These are phyloP conservation scores for Akanthomyces lecanii DNA, from an alignment of 2,329 filamentous ascomycete species.

Conservation along the genomic window DNA sequence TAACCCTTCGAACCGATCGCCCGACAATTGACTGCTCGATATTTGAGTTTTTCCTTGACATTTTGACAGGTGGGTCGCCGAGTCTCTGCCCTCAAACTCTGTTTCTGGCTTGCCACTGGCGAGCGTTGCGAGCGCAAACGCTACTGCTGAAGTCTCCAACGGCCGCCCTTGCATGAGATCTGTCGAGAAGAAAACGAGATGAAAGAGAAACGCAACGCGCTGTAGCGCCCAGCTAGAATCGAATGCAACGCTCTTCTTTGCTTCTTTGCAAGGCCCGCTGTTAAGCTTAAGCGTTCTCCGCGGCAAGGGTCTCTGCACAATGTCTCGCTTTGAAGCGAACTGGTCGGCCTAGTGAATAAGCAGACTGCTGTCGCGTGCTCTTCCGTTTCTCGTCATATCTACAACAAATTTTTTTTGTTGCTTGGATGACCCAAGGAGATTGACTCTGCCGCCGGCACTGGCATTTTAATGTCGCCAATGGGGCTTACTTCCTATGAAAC, in stretches of 20 bases:
- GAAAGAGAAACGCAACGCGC: background rate
- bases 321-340: conserved; percentile 1
- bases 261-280: background rate
- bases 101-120: background rate
- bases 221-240: background rate
- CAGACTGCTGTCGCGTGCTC: background rate
- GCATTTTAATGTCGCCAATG: background rate
- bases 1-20: background rate
- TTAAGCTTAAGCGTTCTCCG: background rate
- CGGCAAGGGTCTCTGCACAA: background rate
- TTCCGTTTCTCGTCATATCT: background rate
- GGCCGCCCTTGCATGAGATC: background rate
- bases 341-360: background rate
- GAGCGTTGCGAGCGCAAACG: background rate
- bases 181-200: background rate
- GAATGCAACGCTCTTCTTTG: background rate
- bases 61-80: conserved; percentile 14
- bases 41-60: background rate
- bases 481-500: background rate
- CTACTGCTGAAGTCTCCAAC: background rate
- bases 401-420: background rate
- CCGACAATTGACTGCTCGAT: background rate
- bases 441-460: background rate
- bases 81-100: background rate
- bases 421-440: background rate